These are phyloP conservation scores for Ascochyta lentis DNA, from an alignment of 2,329 filamentous ascomycete species.

Conservation along the genomic window DNA sequence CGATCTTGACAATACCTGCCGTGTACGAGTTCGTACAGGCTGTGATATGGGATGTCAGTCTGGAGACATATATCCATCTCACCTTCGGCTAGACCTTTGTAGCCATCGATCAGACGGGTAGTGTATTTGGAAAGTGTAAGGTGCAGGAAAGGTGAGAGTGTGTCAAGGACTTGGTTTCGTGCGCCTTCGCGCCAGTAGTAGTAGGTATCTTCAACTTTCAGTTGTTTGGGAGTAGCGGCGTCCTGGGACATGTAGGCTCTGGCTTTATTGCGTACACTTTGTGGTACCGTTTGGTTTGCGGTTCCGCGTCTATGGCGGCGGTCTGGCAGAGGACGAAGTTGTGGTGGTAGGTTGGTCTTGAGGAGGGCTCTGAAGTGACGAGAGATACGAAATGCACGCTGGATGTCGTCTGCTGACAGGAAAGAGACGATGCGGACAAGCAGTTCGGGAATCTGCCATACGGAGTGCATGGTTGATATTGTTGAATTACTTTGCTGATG, in stretches of 20 bases:
- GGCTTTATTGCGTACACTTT: not conserved
- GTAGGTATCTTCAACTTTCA: constrained; percentile 15
- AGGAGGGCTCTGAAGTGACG: constrained; percentile 13
- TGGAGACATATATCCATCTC: not conserved
- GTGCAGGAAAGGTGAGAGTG: constrained; percentile 15
- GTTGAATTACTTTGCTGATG: not conserved
- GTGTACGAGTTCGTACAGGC: not conserved
- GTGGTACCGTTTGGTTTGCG: not conserved
- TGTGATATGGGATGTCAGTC: not conserved
- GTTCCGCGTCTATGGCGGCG: not conserved
- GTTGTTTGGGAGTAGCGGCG: not conserved
- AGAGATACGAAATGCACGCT: constrained; percentile 8
- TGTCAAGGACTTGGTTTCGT: constrained; percentile 6
- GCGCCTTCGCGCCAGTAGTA: constrained; percentile 21
- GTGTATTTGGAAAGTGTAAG: not conserved
- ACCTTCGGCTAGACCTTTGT: not conserved
- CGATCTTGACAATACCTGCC: not conserved
- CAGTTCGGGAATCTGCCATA: constrained; percentile 24
- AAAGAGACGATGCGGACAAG: constrained; percentile 19
- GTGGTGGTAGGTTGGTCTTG: constrained; percentile 16
- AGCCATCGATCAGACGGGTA: not conserved
- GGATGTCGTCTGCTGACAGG: constrained; percentile 8
- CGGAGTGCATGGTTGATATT: constrained; percentile 16
- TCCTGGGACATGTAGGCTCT: not conserved
- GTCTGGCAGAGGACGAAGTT: constrained; percentile 15